phyloP scores from a whole-genome alignment of 345 rosid species.

The Linum trigynum region DNA sequence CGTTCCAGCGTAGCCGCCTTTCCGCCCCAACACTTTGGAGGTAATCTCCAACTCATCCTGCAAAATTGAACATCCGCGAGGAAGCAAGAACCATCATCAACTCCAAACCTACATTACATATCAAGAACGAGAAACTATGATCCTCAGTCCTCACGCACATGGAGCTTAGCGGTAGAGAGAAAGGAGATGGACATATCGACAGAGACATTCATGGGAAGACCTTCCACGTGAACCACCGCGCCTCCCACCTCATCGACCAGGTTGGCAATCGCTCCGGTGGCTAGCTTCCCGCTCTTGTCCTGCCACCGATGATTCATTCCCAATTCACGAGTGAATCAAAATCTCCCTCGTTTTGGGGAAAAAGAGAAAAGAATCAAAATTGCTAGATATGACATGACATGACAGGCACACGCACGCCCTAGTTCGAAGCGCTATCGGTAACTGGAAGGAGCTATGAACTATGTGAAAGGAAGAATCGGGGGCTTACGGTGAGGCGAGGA shows the following conservation, averaged over 20 bases:
- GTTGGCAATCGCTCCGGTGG: conserved; percentile 70
- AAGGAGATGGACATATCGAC: conserved; percentile 85
- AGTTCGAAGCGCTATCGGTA: background rate
- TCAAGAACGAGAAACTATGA: background rate
- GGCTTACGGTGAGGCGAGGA: conserved; percentile 67
- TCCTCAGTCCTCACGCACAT: background rate
- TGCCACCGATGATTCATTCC: conserved; percentile 19
- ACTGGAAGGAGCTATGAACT: background rate
- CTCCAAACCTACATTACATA: background rate
- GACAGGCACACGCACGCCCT: background rate
- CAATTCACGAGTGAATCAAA: background rate
- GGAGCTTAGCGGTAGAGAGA: conserved; percentile 19
- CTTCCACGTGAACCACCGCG: conserved; percentile 46
- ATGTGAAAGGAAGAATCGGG: too few species aligned
- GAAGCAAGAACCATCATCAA: background rate
- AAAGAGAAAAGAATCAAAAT: background rate
- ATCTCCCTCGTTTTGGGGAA: background rate
- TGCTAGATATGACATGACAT: background rate
- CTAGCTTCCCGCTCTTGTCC: conserved; percentile 67
- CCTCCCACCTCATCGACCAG: conserved; percentile 89
- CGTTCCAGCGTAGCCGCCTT: conserved; percentile 65
- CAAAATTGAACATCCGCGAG: background rate
- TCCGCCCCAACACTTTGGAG: conserved; percentile 54
- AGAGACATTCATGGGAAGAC: conserved; percentile 60
- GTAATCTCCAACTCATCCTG: conserved; percentile 86